A percentile compares a stretch with the other conserved stretches of the same genome.
Conservation (phyloP, 2,329 filamentous ascomycete genomes). For the Alternaria dauci region DNA sequence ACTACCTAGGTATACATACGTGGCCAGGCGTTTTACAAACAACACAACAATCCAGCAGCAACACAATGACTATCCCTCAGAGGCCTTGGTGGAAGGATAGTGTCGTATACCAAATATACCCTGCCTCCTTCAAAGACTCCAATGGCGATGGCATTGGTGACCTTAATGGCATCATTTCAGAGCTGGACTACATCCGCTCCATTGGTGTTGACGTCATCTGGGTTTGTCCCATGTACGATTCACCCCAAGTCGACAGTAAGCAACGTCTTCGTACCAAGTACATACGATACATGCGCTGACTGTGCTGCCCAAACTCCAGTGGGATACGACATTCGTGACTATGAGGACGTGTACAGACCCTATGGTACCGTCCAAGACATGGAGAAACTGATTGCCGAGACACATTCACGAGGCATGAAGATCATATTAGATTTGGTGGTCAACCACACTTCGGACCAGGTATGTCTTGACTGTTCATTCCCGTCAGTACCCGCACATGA, state of each 20-base stretch:
- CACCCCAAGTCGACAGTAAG: constrained; percentile 55
- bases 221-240: constrained; percentile 54
- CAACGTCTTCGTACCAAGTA: background rate
- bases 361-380: constrained; percentile 53
- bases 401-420: constrained; percentile 49
- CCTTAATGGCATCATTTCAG: constrained; percentile 65
- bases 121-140: constrained; percentile 68
- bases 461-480: constrained; percentile 13
- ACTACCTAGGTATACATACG: background rate
- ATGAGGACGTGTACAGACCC: constrained; percentile 51
- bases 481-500: background rate
- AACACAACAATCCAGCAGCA: background rate
- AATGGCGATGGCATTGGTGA: constrained; percentile 66
- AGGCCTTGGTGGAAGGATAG: constrained; percentile 68
- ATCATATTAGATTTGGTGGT: constrained; percentile 53
- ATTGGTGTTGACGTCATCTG: constrained; percentile 55
- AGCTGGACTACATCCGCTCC: constrained; percentile 63
- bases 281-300: background rate
- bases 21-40: constrained; percentile 3
- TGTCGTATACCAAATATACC: constrained; percentile 69
- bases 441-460: constrained; percentile 52
- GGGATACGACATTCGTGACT: constrained; percentile 53
- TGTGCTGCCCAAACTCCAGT: constrained; percentile 8
- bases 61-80: constrained; percentile 41
- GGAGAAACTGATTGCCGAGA: constrained; percentile 48